Percentiles rank a stretch among this genome's conserved stretches.
phyloP scores from a whole-genome alignment of 116 monocot genomes.

The Dioscorea cayenensis region DNA sequence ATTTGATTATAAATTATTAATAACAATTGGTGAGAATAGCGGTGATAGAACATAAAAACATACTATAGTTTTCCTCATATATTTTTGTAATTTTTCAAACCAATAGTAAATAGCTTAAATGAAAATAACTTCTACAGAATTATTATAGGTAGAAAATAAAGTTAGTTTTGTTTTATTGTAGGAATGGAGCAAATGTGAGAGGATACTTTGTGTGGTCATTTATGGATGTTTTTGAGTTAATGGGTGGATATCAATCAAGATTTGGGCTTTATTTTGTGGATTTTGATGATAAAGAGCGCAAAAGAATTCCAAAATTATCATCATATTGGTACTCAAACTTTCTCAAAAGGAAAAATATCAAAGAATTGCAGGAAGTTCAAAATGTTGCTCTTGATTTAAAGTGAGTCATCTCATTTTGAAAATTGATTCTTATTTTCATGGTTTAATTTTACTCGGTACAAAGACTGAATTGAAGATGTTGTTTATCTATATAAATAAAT shows the following conservation, averaged over 20 bases:
- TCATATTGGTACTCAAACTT: constrained; percentile 35
- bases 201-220: constrained; percentile 27
- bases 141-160: background rate
- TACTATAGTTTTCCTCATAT: no score
- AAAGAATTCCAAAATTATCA: constrained; percentile 26
- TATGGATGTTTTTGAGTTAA: constrained; percentile 26
- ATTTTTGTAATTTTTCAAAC: no score
- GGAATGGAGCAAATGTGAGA: constrained; percentile 45
- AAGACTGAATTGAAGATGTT: no score
- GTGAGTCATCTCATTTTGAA: background rate
- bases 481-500: no score
- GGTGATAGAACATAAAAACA: no score
- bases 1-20: no score
- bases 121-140: no score
- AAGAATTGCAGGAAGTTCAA: background rate
- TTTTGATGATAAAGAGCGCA: constrained; percentile 24
- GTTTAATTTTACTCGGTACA: no score
- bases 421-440: no score
- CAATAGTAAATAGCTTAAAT: no score
- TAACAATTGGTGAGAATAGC: no score
- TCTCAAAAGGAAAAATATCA: constrained; percentile 9
- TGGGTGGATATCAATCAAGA: background rate
- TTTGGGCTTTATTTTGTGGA: constrained; percentile 51
- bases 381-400: background rate
- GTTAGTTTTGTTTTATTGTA: constrained; percentile 1